phyloP scores from a whole-genome alignment of 106 monocot species.

The Hemerocallis citrina region DNA sequence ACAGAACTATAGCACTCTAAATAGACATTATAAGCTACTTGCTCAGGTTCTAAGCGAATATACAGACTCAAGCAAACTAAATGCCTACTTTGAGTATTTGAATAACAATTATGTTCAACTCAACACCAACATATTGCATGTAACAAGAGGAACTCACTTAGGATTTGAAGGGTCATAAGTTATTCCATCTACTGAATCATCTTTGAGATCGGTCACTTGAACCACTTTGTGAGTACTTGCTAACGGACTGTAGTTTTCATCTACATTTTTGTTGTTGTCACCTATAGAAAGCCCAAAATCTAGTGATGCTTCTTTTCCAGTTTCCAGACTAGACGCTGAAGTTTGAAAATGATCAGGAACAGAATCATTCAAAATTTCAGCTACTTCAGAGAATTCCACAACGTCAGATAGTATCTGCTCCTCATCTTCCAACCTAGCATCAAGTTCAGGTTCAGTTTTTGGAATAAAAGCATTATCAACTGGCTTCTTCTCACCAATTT shows the following conservation, averaged over 20 bases:
- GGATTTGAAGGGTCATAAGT: too few relatives aligned
- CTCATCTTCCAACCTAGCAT: conserved; percentile 28
- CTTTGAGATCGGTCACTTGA: too few relatives aligned
- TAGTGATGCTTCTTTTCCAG: conserved; percentile 14
- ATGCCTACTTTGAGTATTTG: background rate
- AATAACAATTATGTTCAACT: background rate
- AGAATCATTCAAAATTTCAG: conserved; percentile 35
- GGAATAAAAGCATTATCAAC: conserved; percentile 13
- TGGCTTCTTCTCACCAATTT: conserved; percentile 21
- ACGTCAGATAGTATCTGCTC: conserved; percentile 30
- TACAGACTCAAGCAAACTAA: too few relatives aligned
- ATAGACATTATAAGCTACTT: background rate
- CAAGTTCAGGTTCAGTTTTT: conserved; percentile 20
- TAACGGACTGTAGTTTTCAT: conserved; percentile 10
- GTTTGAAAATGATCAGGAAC: conserved; percentile 5
- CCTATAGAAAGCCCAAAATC: conserved; percentile 28
- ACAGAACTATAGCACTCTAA: background rate
- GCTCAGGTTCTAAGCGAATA: too few relatives aligned
- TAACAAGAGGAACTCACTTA: too few relatives aligned
- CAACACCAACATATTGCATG: conserved; percentile 23
- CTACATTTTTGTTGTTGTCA: conserved; percentile 11
- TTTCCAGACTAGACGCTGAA: conserved; percentile 6
- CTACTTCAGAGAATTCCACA: conserved; percentile 35
- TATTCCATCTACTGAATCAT: too few relatives aligned
- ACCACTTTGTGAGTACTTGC: conserved; percentile 26